Percentiles rank a stretch among this genome's conserved stretches.
These are phyloP conservation scores for Lepidium campestre DNA, from an alignment of 441 rosid species.

Conservation along the genomic window DNA sequence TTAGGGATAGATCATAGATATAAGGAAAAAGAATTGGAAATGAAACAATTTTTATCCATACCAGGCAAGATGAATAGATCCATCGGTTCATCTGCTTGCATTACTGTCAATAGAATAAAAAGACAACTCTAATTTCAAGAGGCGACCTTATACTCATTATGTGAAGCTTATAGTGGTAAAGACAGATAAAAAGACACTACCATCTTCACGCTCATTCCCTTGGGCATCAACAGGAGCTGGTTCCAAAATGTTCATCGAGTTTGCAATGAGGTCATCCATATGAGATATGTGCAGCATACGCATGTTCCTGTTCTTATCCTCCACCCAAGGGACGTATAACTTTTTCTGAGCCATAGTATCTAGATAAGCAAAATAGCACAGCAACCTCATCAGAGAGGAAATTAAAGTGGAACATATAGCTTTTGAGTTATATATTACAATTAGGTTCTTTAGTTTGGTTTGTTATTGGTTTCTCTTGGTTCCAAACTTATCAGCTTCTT, in stretches of 20 bases:
- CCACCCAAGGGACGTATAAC: conserved; percentile 84
- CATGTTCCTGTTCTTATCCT: conserved; percentile 90
- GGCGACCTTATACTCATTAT: neutral
- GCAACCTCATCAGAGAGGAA: neutral
- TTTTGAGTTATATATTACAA: neutral
- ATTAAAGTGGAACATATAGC: neutral
- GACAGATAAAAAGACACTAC: conserved; percentile 28
- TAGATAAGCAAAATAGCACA: conserved; percentile 9
- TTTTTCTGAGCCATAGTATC: conserved; percentile 41
- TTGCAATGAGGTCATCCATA: conserved; percentile 71
- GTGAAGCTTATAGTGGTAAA: neutral
- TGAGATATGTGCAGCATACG: conserved; percentile 71
- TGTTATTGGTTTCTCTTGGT: neutral
- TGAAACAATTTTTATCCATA: conserved; percentile 14
- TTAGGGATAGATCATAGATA: too few species aligned
- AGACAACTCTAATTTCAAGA: neutral
- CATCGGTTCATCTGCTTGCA: conserved; percentile 70
- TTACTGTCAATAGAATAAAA: conserved; percentile 42
- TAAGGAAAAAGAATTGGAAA: neutral
- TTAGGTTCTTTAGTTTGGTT: neutral
- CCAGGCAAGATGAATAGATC: conserved; percentile 87
- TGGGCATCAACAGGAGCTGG: conserved; percentile 65
- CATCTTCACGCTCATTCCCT: conserved; percentile 85
- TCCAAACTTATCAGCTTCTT: neutral
- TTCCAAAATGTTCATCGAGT: conserved; percentile 90